Conservation (phyloP, 2,329 filamentous ascomycete species). For the Berkeleyomyces rouxiae region DNA sequence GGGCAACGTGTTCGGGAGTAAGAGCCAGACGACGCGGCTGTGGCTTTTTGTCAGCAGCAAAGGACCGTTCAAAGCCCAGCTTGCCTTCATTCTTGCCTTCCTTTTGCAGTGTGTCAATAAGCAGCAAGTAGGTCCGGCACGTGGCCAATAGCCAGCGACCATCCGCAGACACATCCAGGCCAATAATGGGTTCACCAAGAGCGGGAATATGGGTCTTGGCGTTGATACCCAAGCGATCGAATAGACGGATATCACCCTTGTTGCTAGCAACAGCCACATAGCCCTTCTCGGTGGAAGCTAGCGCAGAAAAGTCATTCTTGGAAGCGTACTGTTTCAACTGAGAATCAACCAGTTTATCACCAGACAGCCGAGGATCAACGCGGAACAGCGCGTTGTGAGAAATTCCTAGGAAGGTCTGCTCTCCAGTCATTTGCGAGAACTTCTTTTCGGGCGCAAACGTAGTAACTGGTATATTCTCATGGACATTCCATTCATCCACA, state of each 20-base stretch:
- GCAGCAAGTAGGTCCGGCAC: slow-evolving; percentile 81
- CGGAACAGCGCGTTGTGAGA: slow-evolving; percentile 88
- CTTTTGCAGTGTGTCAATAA: slow-evolving; percentile 83
- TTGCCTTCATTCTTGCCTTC: slow-evolving; percentile 93
- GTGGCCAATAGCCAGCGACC: slow-evolving; percentile 92
- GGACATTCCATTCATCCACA: slow-evolving; percentile 95
- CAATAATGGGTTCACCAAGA: slow-evolving; percentile 84
- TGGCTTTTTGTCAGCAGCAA: slow-evolving; percentile 83
- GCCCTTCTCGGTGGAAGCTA: slow-evolving; percentile 89
- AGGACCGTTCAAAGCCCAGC: slow-evolving; percentile 89
- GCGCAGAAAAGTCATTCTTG: slow-evolving; percentile 92
- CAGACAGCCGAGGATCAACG: slow-evolving; percentile 76
- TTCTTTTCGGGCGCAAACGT: slow-evolving; percentile 94
- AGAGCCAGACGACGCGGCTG: slow-evolving; percentile 80
- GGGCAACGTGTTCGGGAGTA: slow-evolving; percentile 81
- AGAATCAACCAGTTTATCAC: slow-evolving; percentile 81
- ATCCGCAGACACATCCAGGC: slow-evolving; percentile 87
- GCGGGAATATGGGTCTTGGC: slow-evolving; percentile 95
- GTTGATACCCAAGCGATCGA: slow-evolving; percentile 89
- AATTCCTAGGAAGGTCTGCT: slow-evolving; percentile 87
- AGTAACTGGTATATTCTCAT: slow-evolving; percentile 85
- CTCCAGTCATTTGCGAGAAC: slow-evolving; percentile 91
- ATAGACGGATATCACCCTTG: slow-evolving; percentile 93
- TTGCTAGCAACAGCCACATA: slow-evolving; percentile 94
- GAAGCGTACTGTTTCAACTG: slow-evolving; percentile 91